Evolutionary conservation across 257 asterid species (phyloP), one percentile per base, ranked within the genome.

Genomic region (Nicotiana undulata): DNA sequence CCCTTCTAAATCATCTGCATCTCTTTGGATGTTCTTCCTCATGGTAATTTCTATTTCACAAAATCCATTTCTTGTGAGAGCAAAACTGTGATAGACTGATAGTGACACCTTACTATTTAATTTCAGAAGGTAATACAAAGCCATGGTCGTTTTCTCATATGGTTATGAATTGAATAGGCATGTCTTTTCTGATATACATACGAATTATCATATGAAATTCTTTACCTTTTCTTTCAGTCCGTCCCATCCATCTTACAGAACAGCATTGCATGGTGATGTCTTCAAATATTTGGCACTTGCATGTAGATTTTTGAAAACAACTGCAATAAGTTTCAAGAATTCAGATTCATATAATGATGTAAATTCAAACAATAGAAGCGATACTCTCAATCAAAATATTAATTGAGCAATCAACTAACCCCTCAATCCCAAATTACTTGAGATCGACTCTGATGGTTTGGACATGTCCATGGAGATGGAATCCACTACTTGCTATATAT

Each of bases 1-100:
- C 64, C 93, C 93, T 78, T 90, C 98, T 64, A 94, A 93, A 89
- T 90, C 95, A 17, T 90, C 91, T 79, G 83, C 86, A 81, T 82
- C 88, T 85, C 98, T 92, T 80, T 68, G 13, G 13, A 70, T 2
- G 77, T 40, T 70, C 32, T 70, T 70, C 77, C 58, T 70, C 58
- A 26, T 70, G 77, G 77, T 70, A 70, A 70, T 70, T 70, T 3
- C 34, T 44, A 70, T 20, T 44, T 20, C 32, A 70, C 44, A 44
- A 28, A 20, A 40, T 22, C 58, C 76, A n/a, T 44, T 70, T 70
- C 12, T 20, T 70, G 34, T 70, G 58, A 6, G 77, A 5, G 20
- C 20, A 70, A 20, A 70, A 40, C 6, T 20, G 32, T 70, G 76
- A 68, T n/a, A n/a, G 29, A 26, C 31, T 37, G 77, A 68, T 20